These are phyloP conservation scores for Gloeopeniophorella convolvens DNA, from an alignment of 768 basidiomycete genomes.

Conservation along the genomic window DNA sequence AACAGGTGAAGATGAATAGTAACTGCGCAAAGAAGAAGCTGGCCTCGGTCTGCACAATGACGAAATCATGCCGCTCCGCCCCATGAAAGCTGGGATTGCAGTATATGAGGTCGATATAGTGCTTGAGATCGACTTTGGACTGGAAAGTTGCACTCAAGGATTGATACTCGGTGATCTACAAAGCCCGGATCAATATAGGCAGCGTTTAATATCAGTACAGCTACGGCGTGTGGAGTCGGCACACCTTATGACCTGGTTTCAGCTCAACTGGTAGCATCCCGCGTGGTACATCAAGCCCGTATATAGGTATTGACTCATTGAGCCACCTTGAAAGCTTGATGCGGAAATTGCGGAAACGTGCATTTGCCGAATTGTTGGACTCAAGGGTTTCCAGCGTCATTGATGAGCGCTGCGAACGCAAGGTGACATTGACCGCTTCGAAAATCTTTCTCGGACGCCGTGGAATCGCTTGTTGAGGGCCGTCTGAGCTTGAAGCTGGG, in stretches of 20 bases:
- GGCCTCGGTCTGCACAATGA: constrained; percentile 23
- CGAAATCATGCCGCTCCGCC: constrained; percentile 20
- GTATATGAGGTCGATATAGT: constrained; percentile 13
- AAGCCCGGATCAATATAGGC: background rate
- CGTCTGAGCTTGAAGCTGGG: no score
- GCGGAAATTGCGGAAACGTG: background rate
- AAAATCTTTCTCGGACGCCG: background rate
- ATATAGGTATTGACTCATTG: background rate
- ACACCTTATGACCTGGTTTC: background rate
- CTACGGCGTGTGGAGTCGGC: no score
- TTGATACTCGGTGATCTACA: constrained; percentile 19
- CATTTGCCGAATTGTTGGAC: background rate
- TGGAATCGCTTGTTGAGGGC: no score
- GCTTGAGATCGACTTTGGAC: constrained; percentile 19
- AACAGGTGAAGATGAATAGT: constrained; percentile 23
- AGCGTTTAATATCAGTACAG: background rate
- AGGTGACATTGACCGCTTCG: no score
- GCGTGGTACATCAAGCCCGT: background rate
- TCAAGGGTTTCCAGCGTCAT: background rate
- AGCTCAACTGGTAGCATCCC: background rate
- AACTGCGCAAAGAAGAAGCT: constrained; percentile 22
- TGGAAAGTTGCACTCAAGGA: constrained; percentile 20
- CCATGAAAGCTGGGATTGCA: constrained; percentile 21
- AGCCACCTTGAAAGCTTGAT: background rate
- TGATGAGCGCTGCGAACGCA: background rate